Conservation (phyloP, 768 basidiomycete genomes). For the Suillus alpinus region DNA sequence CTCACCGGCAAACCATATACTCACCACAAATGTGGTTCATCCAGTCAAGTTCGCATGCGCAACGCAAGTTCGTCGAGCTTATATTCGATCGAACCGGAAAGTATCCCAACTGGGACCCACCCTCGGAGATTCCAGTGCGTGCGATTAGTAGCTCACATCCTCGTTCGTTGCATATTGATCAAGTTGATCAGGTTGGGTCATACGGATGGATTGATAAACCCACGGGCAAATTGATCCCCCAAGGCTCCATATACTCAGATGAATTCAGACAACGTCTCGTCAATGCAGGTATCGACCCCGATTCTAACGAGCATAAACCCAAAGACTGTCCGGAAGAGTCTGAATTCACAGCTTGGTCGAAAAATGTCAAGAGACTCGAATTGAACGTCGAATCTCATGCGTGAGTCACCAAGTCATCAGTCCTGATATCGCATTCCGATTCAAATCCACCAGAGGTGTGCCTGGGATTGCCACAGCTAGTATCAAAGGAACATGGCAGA, state of each 20-base stretch:
- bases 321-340: background rate
- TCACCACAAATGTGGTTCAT: background rate
- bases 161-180: background rate
- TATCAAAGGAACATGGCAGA: constrained; percentile 2
- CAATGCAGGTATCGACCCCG: background rate
- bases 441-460: background rate
- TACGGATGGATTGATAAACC: background rate
- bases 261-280: background rate
- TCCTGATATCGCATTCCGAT: background rate
- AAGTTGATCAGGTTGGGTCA: background rate
- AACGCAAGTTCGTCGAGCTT: background rate
- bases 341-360: background rate
- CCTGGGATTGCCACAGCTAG: background rate
- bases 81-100: background rate
- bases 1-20: background rate
- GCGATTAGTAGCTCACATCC: background rate
- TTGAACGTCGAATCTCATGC: background rate
- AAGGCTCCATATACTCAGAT: background rate
- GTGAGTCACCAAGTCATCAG: background rate
- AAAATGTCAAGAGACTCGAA: background rate
- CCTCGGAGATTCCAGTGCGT: background rate
- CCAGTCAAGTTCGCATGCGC: no score
- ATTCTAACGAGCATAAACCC: background rate
- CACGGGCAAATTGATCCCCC: background rate
- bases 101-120: constrained; percentile 1